These are phyloP conservation scores for Saccharomycopsis guyanensis DNA, from an alignment of 805 yeast species.

Conservation along the genomic window DNA sequence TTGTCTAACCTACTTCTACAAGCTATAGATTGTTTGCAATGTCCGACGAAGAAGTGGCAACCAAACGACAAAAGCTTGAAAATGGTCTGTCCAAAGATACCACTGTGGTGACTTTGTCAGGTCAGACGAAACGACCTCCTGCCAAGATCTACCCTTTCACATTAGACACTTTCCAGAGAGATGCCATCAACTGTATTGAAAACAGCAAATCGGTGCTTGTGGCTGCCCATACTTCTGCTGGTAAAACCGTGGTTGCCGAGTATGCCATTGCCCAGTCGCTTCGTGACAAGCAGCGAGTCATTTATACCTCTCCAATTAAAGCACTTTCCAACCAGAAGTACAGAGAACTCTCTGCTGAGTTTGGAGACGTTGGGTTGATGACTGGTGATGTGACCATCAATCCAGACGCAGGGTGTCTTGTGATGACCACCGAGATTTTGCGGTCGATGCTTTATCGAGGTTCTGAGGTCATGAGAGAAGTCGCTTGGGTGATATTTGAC, in stretches of 20 bases:
- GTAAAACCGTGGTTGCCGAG: slow-evolving; percentile 95
- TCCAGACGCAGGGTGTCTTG: slow-evolving; percentile 96
- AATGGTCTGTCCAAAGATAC: background rate
- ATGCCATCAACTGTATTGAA: slow-evolving; percentile 93
- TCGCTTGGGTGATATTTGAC: slow-evolving; percentile 97
- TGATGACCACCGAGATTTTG: slow-evolving; percentile 98
- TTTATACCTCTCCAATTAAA: slow-evolving; percentile 91
- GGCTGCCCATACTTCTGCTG: slow-evolving; percentile 97
- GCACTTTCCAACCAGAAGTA: slow-evolving; percentile 92
- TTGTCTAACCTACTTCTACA: too few relatives aligned
- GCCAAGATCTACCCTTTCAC: slow-evolving; percentile 91
- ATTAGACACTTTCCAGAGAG: slow-evolving; percentile 96
- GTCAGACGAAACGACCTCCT: slow-evolving; percentile 13
- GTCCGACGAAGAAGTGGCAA: slow-evolving; percentile 7
- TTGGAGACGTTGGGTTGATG: slow-evolving; percentile 96
- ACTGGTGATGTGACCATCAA: slow-evolving; percentile 98
- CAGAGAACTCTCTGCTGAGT: slow-evolving; percentile 84
- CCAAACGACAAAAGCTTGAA: slow-evolving; percentile 8
- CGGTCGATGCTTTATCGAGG: slow-evolving; percentile 96
- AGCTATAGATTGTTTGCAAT: background rate
- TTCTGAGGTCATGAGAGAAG: slow-evolving; percentile 96
- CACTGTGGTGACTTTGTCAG: background rate
- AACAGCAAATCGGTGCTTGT: slow-evolving; percentile 91
- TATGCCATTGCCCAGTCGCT: slow-evolving; percentile 95
- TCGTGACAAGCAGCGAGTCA: slow-evolving; percentile 85